Evolutionary conservation across 2,329 filamentous ascomycete genomes (phyloP).

Genomic region (Ophiosphaerella korrae): DNA sequence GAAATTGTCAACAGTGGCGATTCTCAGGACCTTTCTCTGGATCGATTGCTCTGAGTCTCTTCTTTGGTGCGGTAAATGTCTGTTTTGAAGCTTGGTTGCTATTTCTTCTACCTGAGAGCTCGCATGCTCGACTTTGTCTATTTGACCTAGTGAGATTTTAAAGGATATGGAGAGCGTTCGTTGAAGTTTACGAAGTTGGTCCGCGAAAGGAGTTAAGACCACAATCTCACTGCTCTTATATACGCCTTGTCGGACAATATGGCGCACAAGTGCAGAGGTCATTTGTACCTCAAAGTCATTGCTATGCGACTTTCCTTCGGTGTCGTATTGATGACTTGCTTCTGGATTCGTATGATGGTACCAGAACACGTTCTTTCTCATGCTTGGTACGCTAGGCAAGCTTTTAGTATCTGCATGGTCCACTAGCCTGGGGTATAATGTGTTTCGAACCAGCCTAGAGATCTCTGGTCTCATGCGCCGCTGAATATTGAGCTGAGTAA

Average conservation of each 20-base stretch:
- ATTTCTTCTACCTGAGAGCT: no score
- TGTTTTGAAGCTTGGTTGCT: no score
- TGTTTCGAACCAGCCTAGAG: slow-evolving; percentile 57
- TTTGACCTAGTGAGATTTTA: no score
- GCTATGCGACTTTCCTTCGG: neutral
- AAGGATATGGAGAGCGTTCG: no score
- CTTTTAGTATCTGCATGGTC: slow-evolving; percentile 49
- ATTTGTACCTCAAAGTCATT: neutral
- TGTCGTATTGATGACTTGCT: neutral
- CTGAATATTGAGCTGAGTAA: slow-evolving; percentile 59
- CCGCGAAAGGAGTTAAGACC: neutral
- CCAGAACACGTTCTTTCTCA: neutral
- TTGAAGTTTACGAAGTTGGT: neutral
- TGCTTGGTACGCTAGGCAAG: neutral
- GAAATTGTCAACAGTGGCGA: neutral
- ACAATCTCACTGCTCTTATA: neutral
- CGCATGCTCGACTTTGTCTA: no score
- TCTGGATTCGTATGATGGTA: neutral
- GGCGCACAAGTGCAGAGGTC: neutral
- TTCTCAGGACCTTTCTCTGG: no score
- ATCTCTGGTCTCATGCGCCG: slow-evolving; percentile 72
- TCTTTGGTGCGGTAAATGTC: no score
- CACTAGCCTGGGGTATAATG: slow-evolving; percentile 64
- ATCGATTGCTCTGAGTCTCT: no score
- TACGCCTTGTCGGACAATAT: neutral